Evolutionary conservation across 129 eudicot species (phyloP), one percentile per base, ranked within the genome.

Genomic region (Logfia minima): DNA sequence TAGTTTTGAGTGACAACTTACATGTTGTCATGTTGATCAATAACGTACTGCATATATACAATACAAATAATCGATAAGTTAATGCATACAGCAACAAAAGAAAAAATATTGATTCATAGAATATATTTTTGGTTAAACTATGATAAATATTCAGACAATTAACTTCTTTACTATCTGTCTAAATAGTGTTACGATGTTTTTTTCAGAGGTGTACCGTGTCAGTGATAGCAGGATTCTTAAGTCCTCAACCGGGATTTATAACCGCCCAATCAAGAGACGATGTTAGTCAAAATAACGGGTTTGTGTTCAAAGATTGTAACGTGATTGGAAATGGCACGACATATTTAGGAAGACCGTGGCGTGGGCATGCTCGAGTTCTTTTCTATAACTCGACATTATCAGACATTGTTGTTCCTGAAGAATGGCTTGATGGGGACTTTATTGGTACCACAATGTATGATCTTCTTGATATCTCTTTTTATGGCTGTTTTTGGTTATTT

Each of bases 341-440:
- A 5, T 92, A 22, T 51, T 63, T 92, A 58, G 98, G 98, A 73
- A 86, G 98, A 52, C 87, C 98, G 23, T 92, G 96, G 91, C 82
- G 91, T 39, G 80, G 72, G 8, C 74, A 83, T 60, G 96, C 98
- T 14, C 81, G 92, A 53, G 98, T 92, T 23, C 18, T 92, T n/a
- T 92, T 87, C 58, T 90, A 86, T 68, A 71, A 83, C 64, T 63
- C 85, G 28, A 48, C 52, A 0, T 62, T 92, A 67, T 62, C 88
- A 3, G 43, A 83, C 28, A 67, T 87, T 9, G 72, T 92, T 70
- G 88, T 81, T 61, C 90, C 98, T 18, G 63, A 77, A 53, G 98
- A 96, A 4, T 92, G 96, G 98, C 41, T 61, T 60, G 21, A 84
- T 11, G 86, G 90, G 75, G 19, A 21, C 39, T 22, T 80, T 5